Percentiles rank a stretch among this genome's conserved stretches.
Conservation (phyloP, 2,329 filamentous ascomycete species). For the Talaromyces amestolkiae region DNA sequence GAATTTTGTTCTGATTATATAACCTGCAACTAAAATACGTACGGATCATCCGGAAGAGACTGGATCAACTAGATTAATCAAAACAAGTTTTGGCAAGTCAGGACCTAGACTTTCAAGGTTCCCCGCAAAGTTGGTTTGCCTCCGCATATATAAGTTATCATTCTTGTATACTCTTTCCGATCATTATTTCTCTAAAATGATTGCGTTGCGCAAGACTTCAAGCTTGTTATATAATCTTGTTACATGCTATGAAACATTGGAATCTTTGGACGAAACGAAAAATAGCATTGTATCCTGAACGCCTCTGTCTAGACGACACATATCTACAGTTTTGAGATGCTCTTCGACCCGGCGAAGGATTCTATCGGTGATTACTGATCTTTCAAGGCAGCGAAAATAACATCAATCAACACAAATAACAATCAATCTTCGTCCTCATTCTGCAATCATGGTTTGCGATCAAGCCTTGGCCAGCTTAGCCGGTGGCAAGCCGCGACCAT, state of each 20-base stretch:
- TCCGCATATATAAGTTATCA: background rate
- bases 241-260: background rate
- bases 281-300: constrained; percentile 3
- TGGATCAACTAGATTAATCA: background rate
- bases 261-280: background rate
- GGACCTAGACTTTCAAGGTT: background rate
- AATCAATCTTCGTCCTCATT: too few relatives aligned
- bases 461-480: constrained; percentile 36
- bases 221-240: too few relatives aligned
- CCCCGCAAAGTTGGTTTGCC: background rate
- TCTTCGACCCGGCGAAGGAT: constrained; percentile 6
- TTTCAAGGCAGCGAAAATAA: background rate
- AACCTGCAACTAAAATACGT: background rate
- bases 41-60: background rate
- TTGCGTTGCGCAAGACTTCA: too few relatives aligned
- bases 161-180: too few relatives aligned
- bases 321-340: constrained; percentile 15
- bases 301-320: constrained; percentile 5
- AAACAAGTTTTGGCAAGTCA: background rate
- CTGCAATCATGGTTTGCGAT: background rate
- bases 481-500: constrained; percentile 70
- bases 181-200: too few relatives aligned
- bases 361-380: background rate
- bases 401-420: background rate
- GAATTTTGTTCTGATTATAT: background rate